A percentile compares a stretch with the other conserved stretches of the same genome.
These are phyloP conservation scores for Botrytis tulipae DNA, from an alignment of 2,329 filamentous ascomycete genomes.

Conservation along the genomic window DNA sequence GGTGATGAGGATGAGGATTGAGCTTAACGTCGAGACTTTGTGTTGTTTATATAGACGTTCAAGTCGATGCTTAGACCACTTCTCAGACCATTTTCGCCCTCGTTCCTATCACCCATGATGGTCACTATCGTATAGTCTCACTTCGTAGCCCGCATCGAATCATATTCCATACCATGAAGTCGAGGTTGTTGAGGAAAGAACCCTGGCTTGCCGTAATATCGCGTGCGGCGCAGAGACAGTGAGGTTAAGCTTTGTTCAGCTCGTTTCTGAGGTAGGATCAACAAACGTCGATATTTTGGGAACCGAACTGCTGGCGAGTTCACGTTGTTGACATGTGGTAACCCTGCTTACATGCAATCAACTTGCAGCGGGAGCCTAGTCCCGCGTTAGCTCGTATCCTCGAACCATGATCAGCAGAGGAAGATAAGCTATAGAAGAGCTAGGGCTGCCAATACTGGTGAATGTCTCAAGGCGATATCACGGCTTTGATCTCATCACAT, in stretches of 20 bases:
- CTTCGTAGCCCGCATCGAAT: background rate
- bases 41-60: constrained; percentile 16
- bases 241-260: constrained; percentile 9
- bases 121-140: constrained; percentile 13
- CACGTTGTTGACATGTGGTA: constrained; percentile 9
- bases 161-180: background rate
- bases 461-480: background rate
- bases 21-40: constrained; percentile 14
- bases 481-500: background rate
- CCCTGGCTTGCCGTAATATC: background rate
- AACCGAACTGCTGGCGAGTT: background rate
- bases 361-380: background rate
- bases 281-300: background rate
- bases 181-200: constrained; percentile 5
- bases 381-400: background rate
- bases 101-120: background rate
- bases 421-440: background rate
- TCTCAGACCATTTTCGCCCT: background rate
- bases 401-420: background rate
- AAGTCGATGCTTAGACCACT: constrained; percentile 2
- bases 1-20: constrained; percentile 1
- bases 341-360: background rate
- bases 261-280: background rate
- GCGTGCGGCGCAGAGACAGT: background rate
- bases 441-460: background rate